Evolutionary conservation across 176 grass and related monocot genomes (phyloP), one percentile per base, ranked within the genome.

Genomic region (Phoenix roebelenii): DNA sequence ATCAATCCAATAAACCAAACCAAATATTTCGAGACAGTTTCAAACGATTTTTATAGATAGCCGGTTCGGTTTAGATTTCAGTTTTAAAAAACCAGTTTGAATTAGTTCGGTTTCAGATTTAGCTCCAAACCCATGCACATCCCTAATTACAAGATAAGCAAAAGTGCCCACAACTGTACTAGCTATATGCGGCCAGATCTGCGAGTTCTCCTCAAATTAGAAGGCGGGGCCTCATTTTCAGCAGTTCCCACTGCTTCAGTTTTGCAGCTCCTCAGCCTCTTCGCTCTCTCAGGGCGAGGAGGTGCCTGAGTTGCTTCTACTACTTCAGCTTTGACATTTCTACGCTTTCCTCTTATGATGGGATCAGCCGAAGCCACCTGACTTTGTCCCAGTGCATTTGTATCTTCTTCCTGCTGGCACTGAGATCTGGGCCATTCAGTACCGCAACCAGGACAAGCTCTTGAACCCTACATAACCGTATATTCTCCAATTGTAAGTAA

Each of bases 391-490:
- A 53, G 70, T 2, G 59, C 64, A 14, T 75, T 67, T 22, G 15
- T 52, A 29, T 77, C 32, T 4, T 70, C 76, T 50, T 70, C 61
- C 2, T 60, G 70, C 69, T 89, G 75, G 17, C 64, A 70, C 12
- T 95, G 82, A 50, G 58, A 52, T 58, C 22, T 23, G 18, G 83
- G 86, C 86, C 86, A 89, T 67, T 84, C 79, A 44, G 74, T 66
- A 26, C 83, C 71, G 49, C 90, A 95, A 58, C 80, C 57, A 28
- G 79, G 85, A 58, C 89, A 95, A 24, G 58, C 82, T 82, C 85
- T 85, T 17, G 79, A 71, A 22, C 63, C 77, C 86, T 95, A 14
- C 3, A 3, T 44, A 12, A 44, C 35, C 35, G 9, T 9, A 14
- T 14, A 44, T 44, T 44, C 9, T 44, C 35, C 35, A 12, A 44